Base-by-base conservation (phyloP, 768 basidiomycete species). In the Tulasnella sp. region DNA sequence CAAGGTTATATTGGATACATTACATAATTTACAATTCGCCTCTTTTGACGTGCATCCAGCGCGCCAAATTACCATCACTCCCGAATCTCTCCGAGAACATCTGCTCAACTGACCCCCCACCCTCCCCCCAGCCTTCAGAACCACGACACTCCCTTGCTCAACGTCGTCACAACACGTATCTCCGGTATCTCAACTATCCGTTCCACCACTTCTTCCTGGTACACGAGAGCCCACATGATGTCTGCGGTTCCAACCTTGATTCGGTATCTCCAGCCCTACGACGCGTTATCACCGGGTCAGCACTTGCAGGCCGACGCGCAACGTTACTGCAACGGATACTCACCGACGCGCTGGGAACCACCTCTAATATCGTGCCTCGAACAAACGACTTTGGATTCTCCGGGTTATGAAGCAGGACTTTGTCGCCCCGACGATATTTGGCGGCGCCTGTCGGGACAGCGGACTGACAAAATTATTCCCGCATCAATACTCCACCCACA, bases 191-290 rank as follows among this genome's bases (percentile, higher is more conserved):
- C 61, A 1, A 67, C 61, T 13, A 67, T 13, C 20, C 61, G 61
- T 67, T 32, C 61, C 26, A 67, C 61, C 61, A 67, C 61, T 67
- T 26, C 61, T 67, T 67, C 61, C 29, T 67, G 61, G 61, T 67
- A 67, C 61, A 67, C 26, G 1, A 29, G 29, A 32, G 61, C 61
- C 61, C 61, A 67, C 61, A 67, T 67, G 61, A 67, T 67, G 61
- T 67, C 61, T 35, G 61, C 61, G 5, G 61, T 67, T 32, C 61
- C 61, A 35, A 67, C 61, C 61, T 67, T 67, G 61, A 67, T 67
- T 35, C 61, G 61, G 29, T 67, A 67, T 67, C 61, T 67, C 61
- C 61, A 67, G 61, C 61, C 61, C 61, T 67, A 9, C 29, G 13
- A 3, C 2, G 16, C 61, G 61, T 67, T 35, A 0, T 15, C 11